These are phyloP conservation scores for Phylloporus arenicola DNA, from an alignment of 768 basidiomycete species.

Conservation along the genomic window DNA sequence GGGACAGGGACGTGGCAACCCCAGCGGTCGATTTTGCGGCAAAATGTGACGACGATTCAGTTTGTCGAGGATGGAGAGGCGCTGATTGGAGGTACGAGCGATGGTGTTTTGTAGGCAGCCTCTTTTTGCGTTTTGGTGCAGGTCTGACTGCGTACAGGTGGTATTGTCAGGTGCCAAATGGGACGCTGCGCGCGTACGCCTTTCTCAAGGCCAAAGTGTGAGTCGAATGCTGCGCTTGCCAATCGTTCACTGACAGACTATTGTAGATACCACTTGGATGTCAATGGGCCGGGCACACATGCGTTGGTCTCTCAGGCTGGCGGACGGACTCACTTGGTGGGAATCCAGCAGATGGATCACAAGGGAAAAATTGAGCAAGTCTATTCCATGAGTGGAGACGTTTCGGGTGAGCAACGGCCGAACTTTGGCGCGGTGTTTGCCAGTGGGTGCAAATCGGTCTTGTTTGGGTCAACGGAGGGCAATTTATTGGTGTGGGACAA, in stretches of 20 bases:
- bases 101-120: conserved; percentile 56
- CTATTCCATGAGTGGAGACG: conserved; percentile 40
- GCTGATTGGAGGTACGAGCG: conserved; percentile 62
- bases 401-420: conserved; percentile 26
- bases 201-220: conserved; percentile 59
- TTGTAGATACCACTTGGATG: conserved; percentile 48
- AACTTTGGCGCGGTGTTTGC: conserved; percentile 51
- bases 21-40: conserved; percentile 58
- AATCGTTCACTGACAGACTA: conserved; percentile 8
- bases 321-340: conserved; percentile 47
- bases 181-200: conserved; percentile 53
- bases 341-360: conserved; percentile 43
- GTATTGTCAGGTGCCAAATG: conserved; percentile 65
- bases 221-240: conserved; percentile 15
- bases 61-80: conserved; percentile 62
- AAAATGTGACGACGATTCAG: conserved; percentile 57
- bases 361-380: conserved; percentile 50
- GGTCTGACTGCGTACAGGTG: conserved; percentile 39
- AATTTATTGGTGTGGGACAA: conserved; percentile 62
- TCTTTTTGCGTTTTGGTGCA: background rate
- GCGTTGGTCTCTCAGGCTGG: conserved; percentile 49
- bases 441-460: conserved; percentile 44
- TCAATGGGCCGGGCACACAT: conserved; percentile 44
- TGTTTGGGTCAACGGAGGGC: conserved; percentile 52
- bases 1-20: conserved; percentile 54